These are phyloP conservation scores for Kernera saxatilis DNA, from an alignment of 345 rosid species.

Conservation along the genomic window DNA sequence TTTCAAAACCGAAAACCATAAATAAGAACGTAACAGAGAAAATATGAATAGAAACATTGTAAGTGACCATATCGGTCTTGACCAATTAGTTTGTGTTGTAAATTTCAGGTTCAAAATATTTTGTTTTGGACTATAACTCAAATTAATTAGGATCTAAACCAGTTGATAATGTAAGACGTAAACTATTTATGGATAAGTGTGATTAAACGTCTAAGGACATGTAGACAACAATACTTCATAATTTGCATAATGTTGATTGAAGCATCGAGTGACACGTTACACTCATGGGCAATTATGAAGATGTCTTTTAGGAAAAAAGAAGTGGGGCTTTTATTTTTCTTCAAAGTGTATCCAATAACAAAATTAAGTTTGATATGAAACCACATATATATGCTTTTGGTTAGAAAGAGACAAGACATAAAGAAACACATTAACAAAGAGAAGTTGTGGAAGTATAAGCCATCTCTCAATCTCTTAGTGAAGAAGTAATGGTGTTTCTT, in stretches of 20 bases:
- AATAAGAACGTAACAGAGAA: not conserved
- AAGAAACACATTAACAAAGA: constrained; percentile 20
- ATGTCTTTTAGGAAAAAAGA: constrained; percentile 9
- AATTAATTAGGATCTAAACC: not conserved
- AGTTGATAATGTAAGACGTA: not conserved
- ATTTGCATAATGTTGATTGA: constrained; percentile 12
- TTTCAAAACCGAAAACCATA: not conserved
- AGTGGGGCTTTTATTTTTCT: constrained; percentile 17
- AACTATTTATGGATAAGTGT: not conserved
- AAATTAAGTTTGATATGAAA: not conserved
- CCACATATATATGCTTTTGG: constrained; percentile 27
- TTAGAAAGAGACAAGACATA: constrained; percentile 32
- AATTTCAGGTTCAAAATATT: not conserved
- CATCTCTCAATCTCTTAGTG: constrained; percentile 27
- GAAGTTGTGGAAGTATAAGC: constrained; percentile 21
- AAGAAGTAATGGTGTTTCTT: constrained; percentile 25
- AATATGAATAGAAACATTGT: not conserved
- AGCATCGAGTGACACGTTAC: constrained; percentile 23
- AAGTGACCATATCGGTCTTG: not conserved
- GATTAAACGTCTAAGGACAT: constrained; percentile 4
- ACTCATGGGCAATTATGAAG: constrained; percentile 15
- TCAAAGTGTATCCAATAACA: constrained; percentile 28
- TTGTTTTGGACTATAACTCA: not conserved
- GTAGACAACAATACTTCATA: constrained; percentile 7
- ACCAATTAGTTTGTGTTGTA: not conserved